Evolutionary conservation across 768 basidiomycete genomes (phyloP).

Genomic region (Steccherinum ochraceum): DNA sequence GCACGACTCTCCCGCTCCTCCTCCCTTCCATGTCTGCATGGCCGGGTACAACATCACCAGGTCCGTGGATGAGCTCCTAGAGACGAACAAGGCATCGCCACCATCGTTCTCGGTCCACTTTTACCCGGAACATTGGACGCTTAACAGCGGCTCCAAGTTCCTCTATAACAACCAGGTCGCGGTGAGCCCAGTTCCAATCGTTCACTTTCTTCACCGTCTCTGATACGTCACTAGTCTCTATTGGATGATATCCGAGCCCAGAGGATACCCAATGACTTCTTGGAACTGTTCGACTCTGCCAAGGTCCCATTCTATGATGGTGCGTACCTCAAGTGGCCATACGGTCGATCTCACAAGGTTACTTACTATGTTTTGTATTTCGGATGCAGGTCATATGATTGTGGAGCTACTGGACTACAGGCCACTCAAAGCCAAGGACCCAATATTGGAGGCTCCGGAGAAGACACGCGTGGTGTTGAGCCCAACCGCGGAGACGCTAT

Average conservation of each 20-base stretch:
- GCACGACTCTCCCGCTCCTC: background rate
- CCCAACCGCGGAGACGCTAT: slow-evolving; percentile 71
- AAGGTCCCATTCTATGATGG: slow-evolving; percentile 82
- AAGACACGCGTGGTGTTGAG: slow-evolving; percentile 69
- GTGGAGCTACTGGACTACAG: slow-evolving; percentile 80
- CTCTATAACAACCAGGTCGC: slow-evolving; percentile 75
- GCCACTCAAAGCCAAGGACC: slow-evolving; percentile 49
- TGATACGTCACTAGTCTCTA: slow-evolving; percentile 45
- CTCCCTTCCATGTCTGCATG: slow-evolving; percentile 32
- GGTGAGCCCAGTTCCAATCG: slow-evolving; percentile 24
- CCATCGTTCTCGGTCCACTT: slow-evolving; percentile 79
- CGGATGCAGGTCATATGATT: slow-evolving; percentile 65
- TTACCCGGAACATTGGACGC: slow-evolving; percentile 73
- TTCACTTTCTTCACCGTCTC: slow-evolving; percentile 1
- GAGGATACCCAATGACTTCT: slow-evolving; percentile 80
- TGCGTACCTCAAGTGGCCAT: slow-evolving; percentile 25
- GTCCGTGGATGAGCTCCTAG: slow-evolving; percentile 53
- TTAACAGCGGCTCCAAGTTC: slow-evolving; percentile 79
- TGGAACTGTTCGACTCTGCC: slow-evolving; percentile 71
- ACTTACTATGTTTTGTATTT: background rate
- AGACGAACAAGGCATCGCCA: slow-evolving; percentile 44
- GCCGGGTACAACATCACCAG: slow-evolving; percentile 71
- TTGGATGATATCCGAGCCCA: slow-evolving; percentile 80
- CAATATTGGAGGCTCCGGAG: slow-evolving; percentile 51
- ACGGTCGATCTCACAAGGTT: background rate